Conservation (phyloP, 2,329 filamentous ascomycete species). For the Cladorrhinum sp. region DNA sequence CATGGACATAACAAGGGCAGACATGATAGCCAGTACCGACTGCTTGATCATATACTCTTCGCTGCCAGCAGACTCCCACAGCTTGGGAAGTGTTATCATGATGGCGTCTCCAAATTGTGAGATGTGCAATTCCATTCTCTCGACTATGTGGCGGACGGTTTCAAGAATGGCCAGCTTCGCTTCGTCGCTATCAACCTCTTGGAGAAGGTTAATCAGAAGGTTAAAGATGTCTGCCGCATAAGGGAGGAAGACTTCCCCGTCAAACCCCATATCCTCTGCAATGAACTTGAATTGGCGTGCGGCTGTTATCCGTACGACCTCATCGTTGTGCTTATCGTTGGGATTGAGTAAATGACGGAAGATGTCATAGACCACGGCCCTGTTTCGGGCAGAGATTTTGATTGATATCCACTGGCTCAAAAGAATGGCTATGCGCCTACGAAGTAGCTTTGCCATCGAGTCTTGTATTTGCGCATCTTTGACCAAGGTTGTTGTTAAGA, state of each 20-base stretch:
- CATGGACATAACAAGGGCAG: constrained; percentile 83
- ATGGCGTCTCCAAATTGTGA: constrained; percentile 72
- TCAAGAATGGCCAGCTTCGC: constrained; percentile 88
- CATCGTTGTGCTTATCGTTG: constrained; percentile 76
- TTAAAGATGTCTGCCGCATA: constrained; percentile 72
- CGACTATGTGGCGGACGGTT: constrained; percentile 77
- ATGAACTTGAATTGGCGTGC: constrained; percentile 79
- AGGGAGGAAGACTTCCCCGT: constrained; percentile 68
- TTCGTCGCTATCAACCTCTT: constrained; percentile 76
- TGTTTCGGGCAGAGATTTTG: constrained; percentile 65
- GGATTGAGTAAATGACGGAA: constrained; percentile 82
- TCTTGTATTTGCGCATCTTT: constrained; percentile 68
- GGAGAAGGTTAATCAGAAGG: constrained; percentile 72
- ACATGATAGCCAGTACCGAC: constrained; percentile 80
- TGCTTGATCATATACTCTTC: constrained; percentile 94
- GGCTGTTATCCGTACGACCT: constrained; percentile 88
- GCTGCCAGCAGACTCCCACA: constrained; percentile 78
- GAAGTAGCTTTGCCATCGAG: constrained; percentile 71
- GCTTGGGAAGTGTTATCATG: constrained; percentile 70
- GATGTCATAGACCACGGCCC: constrained; percentile 78
- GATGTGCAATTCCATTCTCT: constrained; percentile 73
- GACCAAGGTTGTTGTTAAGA: constrained; percentile 72
- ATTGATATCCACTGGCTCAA: constrained; percentile 87
- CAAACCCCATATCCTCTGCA: constrained; percentile 82
- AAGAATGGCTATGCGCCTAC: constrained; percentile 83